Conservation (phyloP, 257 asterid species). For the Craterostigma plantagineum region DNA sequence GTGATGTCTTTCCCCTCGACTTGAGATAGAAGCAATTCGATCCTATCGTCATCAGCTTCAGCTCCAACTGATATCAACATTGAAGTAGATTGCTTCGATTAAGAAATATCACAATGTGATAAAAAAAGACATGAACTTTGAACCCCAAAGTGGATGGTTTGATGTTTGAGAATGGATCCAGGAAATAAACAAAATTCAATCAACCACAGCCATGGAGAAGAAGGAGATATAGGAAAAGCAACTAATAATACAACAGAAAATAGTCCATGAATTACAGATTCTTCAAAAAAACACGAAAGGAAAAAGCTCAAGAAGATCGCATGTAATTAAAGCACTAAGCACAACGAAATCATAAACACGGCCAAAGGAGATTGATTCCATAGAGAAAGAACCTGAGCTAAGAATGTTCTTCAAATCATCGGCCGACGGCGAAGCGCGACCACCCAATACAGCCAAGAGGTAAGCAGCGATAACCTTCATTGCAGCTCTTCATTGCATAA, state of each 20-base stretch:
- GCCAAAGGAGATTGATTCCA: neutral
- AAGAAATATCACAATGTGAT: neutral
- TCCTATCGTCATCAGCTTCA: slow-evolving; percentile 16
- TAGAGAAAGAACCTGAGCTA: slow-evolving; percentile 6
- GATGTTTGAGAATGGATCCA: too few relatives aligned
- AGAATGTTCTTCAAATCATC: slow-evolving; percentile 12
- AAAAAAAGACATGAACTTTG: neutral
- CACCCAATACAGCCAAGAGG: slow-evolving; percentile 16
- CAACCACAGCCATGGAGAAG: too few relatives aligned
- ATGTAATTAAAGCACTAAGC: too few relatives aligned
- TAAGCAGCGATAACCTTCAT: slow-evolving; percentile 15
- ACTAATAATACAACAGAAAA: too few relatives aligned
- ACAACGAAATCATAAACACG: neutral
- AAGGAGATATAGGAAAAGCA: too few relatives aligned
- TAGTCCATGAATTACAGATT: too few relatives aligned
- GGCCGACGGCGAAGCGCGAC: slow-evolving; percentile 11
- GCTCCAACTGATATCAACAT: slow-evolving; percentile 13
- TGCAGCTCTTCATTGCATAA: neutral
- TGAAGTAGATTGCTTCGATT: neutral
- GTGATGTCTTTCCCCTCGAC: slow-evolving; percentile 17
- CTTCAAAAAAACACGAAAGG: too few relatives aligned
- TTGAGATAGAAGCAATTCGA: slow-evolving; percentile 12
- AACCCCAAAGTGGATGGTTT: too few relatives aligned
- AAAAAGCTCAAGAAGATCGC: too few relatives aligned
- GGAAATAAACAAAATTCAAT: too few relatives aligned